These are phyloP conservation scores for Aspergillus japonicus DNA, from an alignment of 2,329 filamentous ascomycete species.

Conservation along the genomic window DNA sequence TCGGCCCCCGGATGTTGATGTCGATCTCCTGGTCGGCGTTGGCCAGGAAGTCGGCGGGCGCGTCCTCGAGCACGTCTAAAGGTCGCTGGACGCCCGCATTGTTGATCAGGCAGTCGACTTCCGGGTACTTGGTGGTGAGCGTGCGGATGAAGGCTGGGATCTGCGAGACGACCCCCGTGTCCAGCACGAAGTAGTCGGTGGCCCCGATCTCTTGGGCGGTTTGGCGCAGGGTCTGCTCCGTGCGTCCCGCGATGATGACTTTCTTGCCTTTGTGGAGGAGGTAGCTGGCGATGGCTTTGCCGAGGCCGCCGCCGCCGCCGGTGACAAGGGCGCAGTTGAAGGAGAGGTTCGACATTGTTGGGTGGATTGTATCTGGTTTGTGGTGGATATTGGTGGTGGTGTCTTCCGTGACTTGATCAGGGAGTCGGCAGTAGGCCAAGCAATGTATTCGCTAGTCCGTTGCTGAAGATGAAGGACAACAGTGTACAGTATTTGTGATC, in stretches of 20 bases:
- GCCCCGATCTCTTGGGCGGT: conserved; percentile 48
- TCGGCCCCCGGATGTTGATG: conserved; percentile 58
- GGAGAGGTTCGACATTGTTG: conserved; percentile 37
- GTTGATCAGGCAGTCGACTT: conserved; percentile 60
- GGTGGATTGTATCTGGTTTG: no score
- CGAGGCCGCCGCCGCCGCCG: conserved; percentile 28
- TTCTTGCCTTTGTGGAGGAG: conserved; percentile 25
- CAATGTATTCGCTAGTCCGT: no score
- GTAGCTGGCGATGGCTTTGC: conserved; percentile 24
- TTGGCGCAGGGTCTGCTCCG: conserved; percentile 52
- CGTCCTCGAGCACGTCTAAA: conserved; percentile 44
- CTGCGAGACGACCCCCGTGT: conserved; percentile 48
- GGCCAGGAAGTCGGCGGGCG: conserved; percentile 34
- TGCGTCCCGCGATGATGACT: conserved; percentile 35
- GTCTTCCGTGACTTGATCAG: no score
- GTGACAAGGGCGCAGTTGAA: conserved; percentile 45
- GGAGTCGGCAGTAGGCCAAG: no score
- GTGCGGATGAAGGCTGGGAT: conserved; percentile 46
- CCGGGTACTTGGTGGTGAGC: conserved; percentile 51
- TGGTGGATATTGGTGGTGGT: no score
- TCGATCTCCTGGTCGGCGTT: conserved; percentile 59
- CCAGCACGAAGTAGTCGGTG: conserved; percentile 53
- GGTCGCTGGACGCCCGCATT: conserved; percentile 60
- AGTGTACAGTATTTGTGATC: no score
- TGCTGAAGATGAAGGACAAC: no score